Conservation (phyloP, 495 filamentous ascomycete genomes). For the Penicillium robsamsonii region DNA sequence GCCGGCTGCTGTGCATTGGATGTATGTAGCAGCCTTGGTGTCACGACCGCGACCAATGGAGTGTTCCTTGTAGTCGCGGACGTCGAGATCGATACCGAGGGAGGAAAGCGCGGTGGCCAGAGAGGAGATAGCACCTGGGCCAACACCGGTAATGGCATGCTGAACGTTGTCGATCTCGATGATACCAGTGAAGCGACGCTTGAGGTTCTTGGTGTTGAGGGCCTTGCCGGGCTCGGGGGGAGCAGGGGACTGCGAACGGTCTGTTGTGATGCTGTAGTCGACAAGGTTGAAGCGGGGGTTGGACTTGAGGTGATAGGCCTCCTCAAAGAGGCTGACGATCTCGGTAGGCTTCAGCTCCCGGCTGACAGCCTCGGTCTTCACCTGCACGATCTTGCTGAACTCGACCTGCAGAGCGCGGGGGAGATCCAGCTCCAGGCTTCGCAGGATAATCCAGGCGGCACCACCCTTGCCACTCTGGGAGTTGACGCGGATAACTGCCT, state of each 20-base stretch:
- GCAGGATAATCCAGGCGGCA: constrained; percentile 90
- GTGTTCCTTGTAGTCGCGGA: constrained; percentile 95
- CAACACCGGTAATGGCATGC: constrained; percentile 72
- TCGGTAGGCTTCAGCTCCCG: constrained; percentile 81
- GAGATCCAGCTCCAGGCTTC: constrained; percentile 84
- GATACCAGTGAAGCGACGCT: constrained; percentile 83
- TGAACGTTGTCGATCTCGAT: constrained; percentile 80
- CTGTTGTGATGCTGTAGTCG: constrained; percentile 88
- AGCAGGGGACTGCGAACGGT: constrained; percentile 74
- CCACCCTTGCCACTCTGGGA: constrained; percentile 95
- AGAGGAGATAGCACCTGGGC: constrained; percentile 87
- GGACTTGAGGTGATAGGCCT: constrained; percentile 75
- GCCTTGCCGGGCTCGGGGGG: constrained; percentile 67
- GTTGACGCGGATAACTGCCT: constrained; percentile 97
- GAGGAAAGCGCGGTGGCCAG: constrained; percentile 76
- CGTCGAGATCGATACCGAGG: constrained; percentile 88
- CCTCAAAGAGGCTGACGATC: constrained; percentile 81
- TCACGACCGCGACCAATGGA: constrained; percentile 76
- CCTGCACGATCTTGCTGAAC: constrained; percentile 85
- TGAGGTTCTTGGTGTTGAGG: constrained; percentile 71
- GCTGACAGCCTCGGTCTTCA: constrained; percentile 65
- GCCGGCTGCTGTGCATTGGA: constrained; percentile 78
- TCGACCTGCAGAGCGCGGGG: constrained; percentile 90
- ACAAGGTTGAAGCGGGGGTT: constrained; percentile 84
- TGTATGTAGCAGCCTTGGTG: constrained; percentile 89